These are phyloP conservation scores for Dendrobium huoshanense DNA, from an alignment of 106 monocot genomes.

Conservation along the genomic window DNA sequence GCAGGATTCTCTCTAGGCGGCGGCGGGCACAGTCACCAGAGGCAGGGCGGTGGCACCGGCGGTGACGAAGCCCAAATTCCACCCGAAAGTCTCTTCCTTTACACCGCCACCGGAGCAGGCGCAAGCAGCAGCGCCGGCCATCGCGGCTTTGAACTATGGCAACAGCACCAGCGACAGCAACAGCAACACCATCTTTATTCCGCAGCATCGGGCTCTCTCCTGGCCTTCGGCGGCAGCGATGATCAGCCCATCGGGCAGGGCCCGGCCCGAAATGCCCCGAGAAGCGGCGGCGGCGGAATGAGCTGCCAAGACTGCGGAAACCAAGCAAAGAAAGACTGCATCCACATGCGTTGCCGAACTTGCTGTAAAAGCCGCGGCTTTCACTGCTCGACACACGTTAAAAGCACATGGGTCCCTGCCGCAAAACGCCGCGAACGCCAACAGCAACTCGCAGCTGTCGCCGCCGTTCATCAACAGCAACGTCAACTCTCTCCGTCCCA, in stretches of 20 bases:
- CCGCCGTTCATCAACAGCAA: slow-evolving; percentile 7
- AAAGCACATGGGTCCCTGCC: slow-evolving; percentile 76
- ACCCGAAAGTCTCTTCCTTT: slow-evolving; percentile 46
- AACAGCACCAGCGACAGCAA: slow-evolving; percentile 40
- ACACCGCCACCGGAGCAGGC: slow-evolving; percentile 7
- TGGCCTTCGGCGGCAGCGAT: slow-evolving; percentile 16
- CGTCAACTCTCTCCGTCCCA: slow-evolving; percentile 1
- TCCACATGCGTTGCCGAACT: slow-evolving; percentile 58
- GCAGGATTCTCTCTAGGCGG: slow-evolving; percentile 58
- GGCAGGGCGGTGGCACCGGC: background rate
- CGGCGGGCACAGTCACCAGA: slow-evolving; percentile 1
- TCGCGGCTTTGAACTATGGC: slow-evolving; percentile 68
- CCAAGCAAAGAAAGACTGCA: slow-evolving; percentile 72
- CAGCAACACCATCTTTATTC: slow-evolving; percentile 28
- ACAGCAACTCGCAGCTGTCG: slow-evolving; percentile 30
- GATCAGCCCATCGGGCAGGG: background rate
- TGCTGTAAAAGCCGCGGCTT: slow-evolving; percentile 78
- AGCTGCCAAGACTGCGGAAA: slow-evolving; percentile 80
- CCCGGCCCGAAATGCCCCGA: slow-evolving; percentile 7
- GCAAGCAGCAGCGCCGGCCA: slow-evolving; percentile 2
- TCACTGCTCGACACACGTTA: slow-evolving; percentile 59
- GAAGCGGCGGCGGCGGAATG: slow-evolving; percentile 31
- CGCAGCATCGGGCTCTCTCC: slow-evolving; percentile 14
- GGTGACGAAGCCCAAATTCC: slow-evolving; percentile 18
- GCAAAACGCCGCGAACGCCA: slow-evolving; percentile 62